Evolutionary conservation across 805 yeast species (phyloP).

Genomic region (Wickerhamomyces tratensis): DNA sequence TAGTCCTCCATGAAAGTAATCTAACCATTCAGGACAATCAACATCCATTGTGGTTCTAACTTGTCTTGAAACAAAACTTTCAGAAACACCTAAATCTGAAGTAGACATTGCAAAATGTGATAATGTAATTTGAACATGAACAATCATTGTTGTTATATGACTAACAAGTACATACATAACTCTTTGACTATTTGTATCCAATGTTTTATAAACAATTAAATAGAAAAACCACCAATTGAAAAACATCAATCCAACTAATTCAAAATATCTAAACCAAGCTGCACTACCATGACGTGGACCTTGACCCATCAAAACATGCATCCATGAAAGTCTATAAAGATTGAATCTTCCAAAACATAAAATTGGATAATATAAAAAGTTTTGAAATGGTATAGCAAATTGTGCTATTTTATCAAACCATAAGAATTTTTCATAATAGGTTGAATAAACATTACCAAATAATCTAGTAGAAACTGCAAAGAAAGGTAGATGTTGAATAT

Average conservation of each 20-base stretch:
- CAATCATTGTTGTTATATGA: constrained; percentile 78
- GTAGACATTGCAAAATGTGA: constrained; percentile 94
- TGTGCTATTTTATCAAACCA: constrained; percentile 63
- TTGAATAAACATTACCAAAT: constrained; percentile 63
- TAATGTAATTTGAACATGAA: constrained; percentile 87
- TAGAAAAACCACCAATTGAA: constrained; percentile 83
- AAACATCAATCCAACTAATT: constrained; percentile 55
- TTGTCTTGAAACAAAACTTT: constrained; percentile 72
- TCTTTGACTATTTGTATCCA: constrained; percentile 45
- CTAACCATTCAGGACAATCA: constrained; percentile 89
- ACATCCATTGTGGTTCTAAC: constrained; percentile 91
- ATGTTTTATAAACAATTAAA: constrained; percentile 36
- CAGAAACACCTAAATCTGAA: constrained; percentile 72
- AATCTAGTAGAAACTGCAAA: constrained; percentile 75
- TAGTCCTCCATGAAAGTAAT: constrained; percentile 83
- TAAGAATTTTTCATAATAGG: constrained; percentile 62
- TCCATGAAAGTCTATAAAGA: constrained; percentile 74
- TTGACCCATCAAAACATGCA: constrained; percentile 57
- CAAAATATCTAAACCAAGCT: constrained; percentile 79
- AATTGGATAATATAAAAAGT: constrained; percentile 67
- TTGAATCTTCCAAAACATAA: constrained; percentile 80
- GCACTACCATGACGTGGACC: constrained; percentile 80
- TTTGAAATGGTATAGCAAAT: constrained; percentile 50
- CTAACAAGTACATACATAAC: constrained; percentile 58
- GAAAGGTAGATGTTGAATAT: constrained; percentile 86